These are phyloP conservation scores for Fusarium transvaalense DNA, from an alignment of 2,329 filamentous ascomycete genomes.

Conservation along the genomic window DNA sequence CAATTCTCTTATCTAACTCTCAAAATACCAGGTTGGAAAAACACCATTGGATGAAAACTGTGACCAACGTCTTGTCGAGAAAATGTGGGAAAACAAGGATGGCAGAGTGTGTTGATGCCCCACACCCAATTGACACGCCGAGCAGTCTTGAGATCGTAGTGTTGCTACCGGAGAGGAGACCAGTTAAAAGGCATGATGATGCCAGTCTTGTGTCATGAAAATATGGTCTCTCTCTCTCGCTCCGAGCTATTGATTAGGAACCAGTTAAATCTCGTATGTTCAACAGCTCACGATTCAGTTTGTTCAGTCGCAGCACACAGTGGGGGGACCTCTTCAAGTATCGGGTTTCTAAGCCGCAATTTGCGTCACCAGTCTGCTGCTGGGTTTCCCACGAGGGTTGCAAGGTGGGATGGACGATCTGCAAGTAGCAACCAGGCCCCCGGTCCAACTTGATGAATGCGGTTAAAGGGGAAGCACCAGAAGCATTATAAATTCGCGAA, in stretches of 20 bases:
- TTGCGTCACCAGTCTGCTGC: constrained; percentile 44
- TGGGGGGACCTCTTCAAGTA: constrained; percentile 14
- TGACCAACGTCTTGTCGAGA: constrained; percentile 7
- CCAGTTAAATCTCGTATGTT: constrained; percentile 27
- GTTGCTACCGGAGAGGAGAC: constrained; percentile 28
- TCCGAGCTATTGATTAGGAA: constrained; percentile 25
- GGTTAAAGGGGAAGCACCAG: constrained; percentile 38
- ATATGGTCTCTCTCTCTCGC: constrained; percentile 28
- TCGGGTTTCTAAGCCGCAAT: constrained; percentile 29
- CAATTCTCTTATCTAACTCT: neutral
- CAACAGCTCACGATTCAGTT: constrained; percentile 17
- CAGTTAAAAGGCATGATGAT: constrained; percentile 43
- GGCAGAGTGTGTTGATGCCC: constrained; percentile 38
- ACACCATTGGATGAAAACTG: constrained; percentile 12
- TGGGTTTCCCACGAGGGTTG: constrained; percentile 35
- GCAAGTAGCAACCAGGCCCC: constrained; percentile 46
- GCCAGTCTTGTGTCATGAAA: constrained; percentile 48
- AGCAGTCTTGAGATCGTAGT: constrained; percentile 32
- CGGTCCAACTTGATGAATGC: constrained; percentile 41
- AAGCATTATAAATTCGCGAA: constrained; percentile 28
- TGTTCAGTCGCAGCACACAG: constrained; percentile 16
- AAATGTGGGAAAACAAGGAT: constrained; percentile 41
- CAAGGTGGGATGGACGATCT: constrained; percentile 47
- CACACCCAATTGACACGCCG: constrained; percentile 42
- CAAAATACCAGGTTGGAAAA: neutral